A percentile compares a stretch with the other conserved stretches of the same genome.
These are phyloP conservation scores for Podaxis rugospora DNA, from an alignment of 768 basidiomycete genomes.

Conservation along the genomic window DNA sequence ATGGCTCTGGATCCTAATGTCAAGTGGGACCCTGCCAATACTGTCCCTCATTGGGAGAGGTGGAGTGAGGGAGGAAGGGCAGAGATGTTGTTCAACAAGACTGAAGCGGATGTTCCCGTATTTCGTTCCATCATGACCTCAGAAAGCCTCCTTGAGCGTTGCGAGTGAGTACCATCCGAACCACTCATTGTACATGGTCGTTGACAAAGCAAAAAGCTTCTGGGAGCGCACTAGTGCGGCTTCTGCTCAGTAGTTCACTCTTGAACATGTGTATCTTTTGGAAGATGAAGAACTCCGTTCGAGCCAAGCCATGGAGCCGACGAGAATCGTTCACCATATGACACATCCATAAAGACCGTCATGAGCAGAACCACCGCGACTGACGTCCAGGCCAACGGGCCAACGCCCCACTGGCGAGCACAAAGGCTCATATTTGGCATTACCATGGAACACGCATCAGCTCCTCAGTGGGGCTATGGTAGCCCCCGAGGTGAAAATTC, in stretches of 20 bases:
- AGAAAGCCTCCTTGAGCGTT: background rate
- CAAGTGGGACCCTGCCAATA: conserved; percentile 22
- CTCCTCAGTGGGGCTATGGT: too few species aligned
- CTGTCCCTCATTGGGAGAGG: conserved; percentile 31
- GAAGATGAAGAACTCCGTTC: background rate
- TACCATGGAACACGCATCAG: conserved; percentile 24
- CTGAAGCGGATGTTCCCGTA: conserved; percentile 22
- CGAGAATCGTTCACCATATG: conserved; percentile 32
- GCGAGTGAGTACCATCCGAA: background rate
- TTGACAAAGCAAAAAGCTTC: background rate
- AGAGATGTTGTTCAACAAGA: conserved; percentile 48
- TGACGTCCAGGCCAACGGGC: conserved; percentile 32
- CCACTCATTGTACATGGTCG: too few species aligned
- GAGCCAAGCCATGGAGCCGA: background rate
- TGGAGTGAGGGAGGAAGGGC: conserved; percentile 19
- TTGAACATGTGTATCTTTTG: background rate
- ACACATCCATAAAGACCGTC: conserved; percentile 36
- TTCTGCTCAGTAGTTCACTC: background rate
- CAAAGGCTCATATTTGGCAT: conserved; percentile 45
- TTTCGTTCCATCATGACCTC: background rate
- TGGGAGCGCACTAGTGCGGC: conserved; percentile 3
- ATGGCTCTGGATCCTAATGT: conserved; percentile 26
- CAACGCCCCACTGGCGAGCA: conserved; percentile 33
- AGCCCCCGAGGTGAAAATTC: too few species aligned
- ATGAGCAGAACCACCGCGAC: conserved; percentile 25